phyloP scores from a whole-genome alignment of 805 yeast genomes.

The Priceomyces melissophilus region DNA sequence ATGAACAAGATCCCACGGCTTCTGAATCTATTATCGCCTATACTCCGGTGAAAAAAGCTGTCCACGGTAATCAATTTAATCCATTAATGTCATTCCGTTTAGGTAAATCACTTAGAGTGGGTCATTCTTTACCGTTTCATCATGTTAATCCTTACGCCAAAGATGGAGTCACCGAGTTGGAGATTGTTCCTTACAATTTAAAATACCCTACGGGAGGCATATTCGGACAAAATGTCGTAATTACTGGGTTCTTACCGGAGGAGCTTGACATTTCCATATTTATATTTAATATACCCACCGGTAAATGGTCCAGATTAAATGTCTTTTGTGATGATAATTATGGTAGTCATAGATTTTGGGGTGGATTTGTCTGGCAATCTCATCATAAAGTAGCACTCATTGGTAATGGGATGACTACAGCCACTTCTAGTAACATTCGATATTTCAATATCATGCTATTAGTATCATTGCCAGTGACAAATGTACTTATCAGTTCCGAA shows the following conservation, averaged over 20 bases:
- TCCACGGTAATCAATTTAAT: constrained; percentile 14
- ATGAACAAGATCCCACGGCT: background rate
- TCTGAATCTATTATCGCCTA: constrained; percentile 30
- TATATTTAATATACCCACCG: constrained; percentile 50
- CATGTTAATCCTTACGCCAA: constrained; percentile 12
- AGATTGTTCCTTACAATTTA: constrained; percentile 44
- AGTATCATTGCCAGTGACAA: constrained; percentile 54
- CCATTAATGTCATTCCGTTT: constrained; percentile 35
- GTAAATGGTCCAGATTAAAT: constrained; percentile 63
- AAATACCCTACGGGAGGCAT: constrained; percentile 57
- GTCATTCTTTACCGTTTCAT: constrained; percentile 30
- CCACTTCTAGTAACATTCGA: constrained; percentile 45
- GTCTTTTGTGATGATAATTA: constrained; percentile 49
- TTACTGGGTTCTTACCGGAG: constrained; percentile 55
- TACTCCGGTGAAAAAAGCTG: constrained; percentile 22
- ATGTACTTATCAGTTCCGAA: constrained; percentile 43
- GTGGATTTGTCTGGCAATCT: constrained; percentile 70
- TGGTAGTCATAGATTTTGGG: constrained; percentile 60
- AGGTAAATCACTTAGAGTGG: constrained; percentile 30
- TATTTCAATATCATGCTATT: constrained; percentile 48
- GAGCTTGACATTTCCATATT: constrained; percentile 46
- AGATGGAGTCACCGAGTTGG: background rate
- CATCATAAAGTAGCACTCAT: constrained; percentile 68
- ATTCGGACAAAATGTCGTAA: constrained; percentile 63
- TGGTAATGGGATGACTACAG: constrained; percentile 49